Evolutionary conservation across 495 filamentous ascomycete genomes (phyloP).

Genomic region (Penicillium mononematosum): DNA sequence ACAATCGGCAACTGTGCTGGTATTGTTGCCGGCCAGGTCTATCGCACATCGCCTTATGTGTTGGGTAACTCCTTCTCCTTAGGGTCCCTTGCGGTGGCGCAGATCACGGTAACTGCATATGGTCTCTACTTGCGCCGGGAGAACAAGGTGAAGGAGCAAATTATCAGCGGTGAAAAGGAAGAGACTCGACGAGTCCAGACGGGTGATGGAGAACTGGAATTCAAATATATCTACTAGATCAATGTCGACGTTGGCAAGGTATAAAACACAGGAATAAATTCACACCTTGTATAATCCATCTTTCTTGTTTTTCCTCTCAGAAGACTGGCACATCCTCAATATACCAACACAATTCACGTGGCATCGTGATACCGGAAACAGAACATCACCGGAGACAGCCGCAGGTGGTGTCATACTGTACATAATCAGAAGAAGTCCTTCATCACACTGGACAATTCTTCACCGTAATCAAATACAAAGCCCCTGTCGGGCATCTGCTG

Average conservation of each 20-base stretch:
- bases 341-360: not conserved
- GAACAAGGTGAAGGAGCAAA: slow-evolving; percentile 44
- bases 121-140: slow-evolving; percentile 43
- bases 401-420: not conserved
- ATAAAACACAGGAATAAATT: slow-evolving; percentile 1
- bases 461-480: slow-evolving; percentile 37
- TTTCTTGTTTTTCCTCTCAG: not conserved
- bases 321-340: not conserved
- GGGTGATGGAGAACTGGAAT: slow-evolving; percentile 50
- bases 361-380: not conserved
- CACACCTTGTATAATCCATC: not conserved
- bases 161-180: slow-evolving; percentile 38
- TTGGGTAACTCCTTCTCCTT: slow-evolving; percentile 51
- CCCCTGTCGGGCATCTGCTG: slow-evolving; percentile 25
- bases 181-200: slow-evolving; percentile 45
- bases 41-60: slow-evolving; percentile 50
- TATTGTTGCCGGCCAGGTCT: slow-evolving; percentile 54
- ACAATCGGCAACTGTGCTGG: slow-evolving; percentile 59
- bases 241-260: not conserved
- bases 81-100: slow-evolving; percentile 41
- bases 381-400: not conserved
- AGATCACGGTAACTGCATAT: slow-evolving; percentile 35
- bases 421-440: slow-evolving; percentile 36
- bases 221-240: slow-evolving; percentile 46
- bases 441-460: slow-evolving; percentile 41